Base-by-base conservation (phyloP, 768 basidiomycete genomes). In the Pulveroboletus sp. region DNA sequence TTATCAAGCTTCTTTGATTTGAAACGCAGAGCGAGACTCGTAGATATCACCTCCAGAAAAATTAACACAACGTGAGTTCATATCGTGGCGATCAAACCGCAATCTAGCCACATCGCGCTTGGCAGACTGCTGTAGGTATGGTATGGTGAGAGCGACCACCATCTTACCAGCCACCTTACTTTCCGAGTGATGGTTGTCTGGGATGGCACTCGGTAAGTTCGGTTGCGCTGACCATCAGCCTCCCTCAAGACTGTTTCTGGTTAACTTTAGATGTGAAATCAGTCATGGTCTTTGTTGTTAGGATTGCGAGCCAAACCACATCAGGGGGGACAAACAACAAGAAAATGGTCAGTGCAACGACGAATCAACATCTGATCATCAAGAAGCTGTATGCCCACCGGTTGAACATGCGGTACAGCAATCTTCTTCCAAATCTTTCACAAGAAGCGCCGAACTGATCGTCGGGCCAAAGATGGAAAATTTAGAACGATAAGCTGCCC, bases 341-440 rank as follows among this genome's bases (percentile, higher is more conserved):
- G 9, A 40, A 21, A 16, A 2, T 12, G 6, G 11, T 40, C 21
- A 32, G n/a, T 10, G 24, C 20, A 31, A 24, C 10, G 4, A 9
- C 9, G 39, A 34, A 44, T 43, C 42, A 31, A 31, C 9, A 43
- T 46, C 36, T 27, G 39, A 51, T 46, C 43, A 52, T 59, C 47
- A 50, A 33, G 39, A 41, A 50, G 45, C 50, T 45, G 16, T 60
- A 43, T 13, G 31, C 17, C 11, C 21, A 31, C 41, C 14, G 19
- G n/a, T 17, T 12, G 25, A 33, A 11, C 33, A 21, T 17, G 42
- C 51, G 10, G 17, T 46, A 29, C 27, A 2, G 27, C 16, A 10
- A 2, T 19, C 5, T 14, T 34, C 21, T 46, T 32, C 27, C 6
- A 8, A 25, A 19, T 9, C 27, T 11, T 29, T 29, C 27, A 29